These are phyloP conservation scores for Monosporozyma servazzii DNA, from an alignment of 805 yeast species.

Conservation along the genomic window DNA sequence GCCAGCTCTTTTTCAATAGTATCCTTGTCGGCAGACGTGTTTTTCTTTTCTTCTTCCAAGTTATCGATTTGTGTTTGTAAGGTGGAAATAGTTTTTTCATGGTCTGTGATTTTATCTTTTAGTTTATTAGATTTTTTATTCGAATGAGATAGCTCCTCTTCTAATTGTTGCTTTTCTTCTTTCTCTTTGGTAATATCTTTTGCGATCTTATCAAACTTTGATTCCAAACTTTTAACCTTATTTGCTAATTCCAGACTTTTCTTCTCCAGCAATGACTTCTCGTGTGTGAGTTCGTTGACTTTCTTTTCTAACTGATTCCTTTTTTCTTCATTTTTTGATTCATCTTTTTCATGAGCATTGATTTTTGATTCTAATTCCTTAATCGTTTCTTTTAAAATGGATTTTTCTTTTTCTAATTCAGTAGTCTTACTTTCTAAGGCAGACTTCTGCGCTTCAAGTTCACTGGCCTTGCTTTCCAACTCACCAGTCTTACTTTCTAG, in stretches of 20 bases:
- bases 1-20: neutral
- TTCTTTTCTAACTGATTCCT: neutral
- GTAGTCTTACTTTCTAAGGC: neutral
- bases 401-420: constrained; percentile 1
- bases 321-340: neutral
- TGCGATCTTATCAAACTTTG: neutral
- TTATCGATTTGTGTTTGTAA: neutral
- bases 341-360: neutral
- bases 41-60: neutral
- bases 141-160: neutral
- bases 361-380: neutral
- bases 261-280: neutral
- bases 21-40: neutral
- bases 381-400: neutral
- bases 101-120: neutral
- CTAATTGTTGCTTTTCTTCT: neutral
- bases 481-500: neutral
- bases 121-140: neutral
- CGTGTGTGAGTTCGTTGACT: neutral
- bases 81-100: neutral
- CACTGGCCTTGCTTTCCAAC: neutral
- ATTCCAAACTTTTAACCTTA: neutral
- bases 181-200: neutral
- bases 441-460: neutral
- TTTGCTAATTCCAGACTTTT: neutral